Base-by-base conservation (phyloP, 495 filamentous ascomycete species). In the Glutinoglossum americanum region DNA sequence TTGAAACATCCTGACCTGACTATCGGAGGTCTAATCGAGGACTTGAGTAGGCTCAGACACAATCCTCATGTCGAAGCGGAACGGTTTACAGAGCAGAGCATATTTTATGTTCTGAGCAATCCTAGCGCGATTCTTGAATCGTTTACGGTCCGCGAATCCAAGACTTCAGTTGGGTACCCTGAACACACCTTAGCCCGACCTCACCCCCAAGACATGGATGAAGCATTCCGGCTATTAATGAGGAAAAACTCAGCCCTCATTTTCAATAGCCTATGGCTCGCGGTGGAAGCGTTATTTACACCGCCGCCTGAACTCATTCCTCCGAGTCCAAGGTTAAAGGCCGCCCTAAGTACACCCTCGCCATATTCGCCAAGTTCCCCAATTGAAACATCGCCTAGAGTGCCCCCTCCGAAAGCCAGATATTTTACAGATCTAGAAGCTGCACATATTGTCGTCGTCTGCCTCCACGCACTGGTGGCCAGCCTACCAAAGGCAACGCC, bases 191-290 rank as follows among this genome's bases (percentile, higher is more conserved):
- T 41, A 41, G 19, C 1, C 19, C 54, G 19, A 21, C 33, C 54
- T 5, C 54, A 47, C n/a, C 54, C 54, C 9, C 17, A 6, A 23
- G 61, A 67, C 0, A 63, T 73, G 15, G 33, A 75, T 64, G 32
- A 58, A 48, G 61, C 66, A 8, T 64, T 72, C 32, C 60, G 60
- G 19, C 45, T 56, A 21, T 63, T 60, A 49, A 64, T 64, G 62
- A 45, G 47, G 27, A 57, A 55, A 11, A 64, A 66, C 55, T 58
- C 60, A 17, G 71, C 73, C 45, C 67, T 87, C 56, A 74, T 87
- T 0, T 80, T 87, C 54, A 77, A 89, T 62, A 87, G 83, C 59
- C 68, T 94, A 5, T 93, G 88, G 87, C 74, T 73, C 64, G 77
- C 82, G 8, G 66, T 82, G n/a, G 79, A 79, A 25, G 70, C 74